These are phyloP conservation scores for Digitaria exilis DNA, from an alignment of 202 grass and related monocot species.

Conservation along the genomic window DNA sequence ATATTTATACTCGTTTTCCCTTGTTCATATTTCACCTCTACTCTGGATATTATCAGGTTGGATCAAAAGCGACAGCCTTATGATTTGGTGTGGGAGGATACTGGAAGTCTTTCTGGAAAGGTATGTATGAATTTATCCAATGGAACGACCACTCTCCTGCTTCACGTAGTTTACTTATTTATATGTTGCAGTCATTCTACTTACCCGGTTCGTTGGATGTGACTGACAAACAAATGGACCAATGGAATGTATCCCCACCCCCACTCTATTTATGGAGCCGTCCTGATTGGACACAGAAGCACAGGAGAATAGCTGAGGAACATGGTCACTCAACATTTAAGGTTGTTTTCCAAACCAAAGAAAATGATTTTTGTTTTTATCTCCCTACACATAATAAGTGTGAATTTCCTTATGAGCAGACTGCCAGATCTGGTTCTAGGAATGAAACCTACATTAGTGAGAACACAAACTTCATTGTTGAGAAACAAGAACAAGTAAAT, in stretches of 20 bases:
- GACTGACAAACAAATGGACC: conserved; percentile 72
- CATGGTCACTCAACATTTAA: conserved; percentile 47
- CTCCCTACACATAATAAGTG: too few species aligned
- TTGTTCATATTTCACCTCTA: neutral
- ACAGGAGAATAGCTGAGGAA: conserved; percentile 57
- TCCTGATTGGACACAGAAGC: conserved; percentile 60
- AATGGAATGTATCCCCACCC: conserved; percentile 72
- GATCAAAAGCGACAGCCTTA: conserved; percentile 60
- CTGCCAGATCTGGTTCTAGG: neutral
- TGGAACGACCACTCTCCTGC: conserved; percentile 6
- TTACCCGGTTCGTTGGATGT: conserved; percentile 78
- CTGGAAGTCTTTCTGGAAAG: conserved; percentile 58
- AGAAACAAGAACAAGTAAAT: conserved; percentile 10
- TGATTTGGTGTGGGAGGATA: conserved; percentile 77
- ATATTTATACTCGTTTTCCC: neutral
- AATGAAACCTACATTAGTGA: conserved; percentile 1
- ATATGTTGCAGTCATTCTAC: conserved; percentile 72
- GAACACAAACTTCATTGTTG: conserved; percentile 4
- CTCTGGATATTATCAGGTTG: conserved; percentile 46
- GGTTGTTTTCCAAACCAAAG: neutral
- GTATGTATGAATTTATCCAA: conserved; percentile 40
- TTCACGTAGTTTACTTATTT: conserved; percentile 17
- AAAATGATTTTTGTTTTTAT: too few species aligned
- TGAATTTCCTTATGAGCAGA: conserved; percentile 16
- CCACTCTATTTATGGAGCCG: conserved; percentile 71